Evolutionary conservation across 257 asterid species (phyloP).

Genomic region (Avicennia marina): DNA sequence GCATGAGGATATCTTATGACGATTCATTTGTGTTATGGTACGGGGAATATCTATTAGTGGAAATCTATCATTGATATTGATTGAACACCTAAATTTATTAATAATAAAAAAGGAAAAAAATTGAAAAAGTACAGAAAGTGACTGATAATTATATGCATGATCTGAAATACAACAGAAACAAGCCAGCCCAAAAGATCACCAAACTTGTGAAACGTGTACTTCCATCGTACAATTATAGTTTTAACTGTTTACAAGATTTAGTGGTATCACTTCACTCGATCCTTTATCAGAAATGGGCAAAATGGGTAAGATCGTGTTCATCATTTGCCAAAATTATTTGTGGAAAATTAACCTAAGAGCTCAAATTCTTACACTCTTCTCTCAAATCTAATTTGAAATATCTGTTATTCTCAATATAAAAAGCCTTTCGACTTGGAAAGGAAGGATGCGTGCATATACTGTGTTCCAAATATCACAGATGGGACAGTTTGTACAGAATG

Average conservation of each 20-base stretch:
- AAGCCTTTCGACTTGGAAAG: no score
- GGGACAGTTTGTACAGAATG: no score
- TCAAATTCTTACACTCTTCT: no score
- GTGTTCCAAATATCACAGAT: no score
- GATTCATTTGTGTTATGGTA: slow-evolving; percentile 15
- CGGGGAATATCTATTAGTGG: slow-evolving; percentile 9
- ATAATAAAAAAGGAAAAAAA: not conserved
- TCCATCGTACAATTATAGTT: slow-evolving; percentile 8
- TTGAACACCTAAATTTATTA: not conserved
- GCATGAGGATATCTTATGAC: slow-evolving; percentile 20
- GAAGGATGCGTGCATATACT: no score
- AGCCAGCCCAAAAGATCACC: slow-evolving; percentile 34
- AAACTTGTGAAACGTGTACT: not conserved
- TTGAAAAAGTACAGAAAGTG: not conserved
- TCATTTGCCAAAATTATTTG: no score
- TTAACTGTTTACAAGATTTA: slow-evolving; percentile 2
- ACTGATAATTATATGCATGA: not conserved
- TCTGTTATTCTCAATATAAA: no score
- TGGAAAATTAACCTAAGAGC: no score
- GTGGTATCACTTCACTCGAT: slow-evolving; percentile 11
- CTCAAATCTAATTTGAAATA: no score
- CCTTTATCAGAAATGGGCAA: not conserved
- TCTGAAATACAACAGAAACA: not conserved
- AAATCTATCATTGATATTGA: slow-evolving; percentile 22
- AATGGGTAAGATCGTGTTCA: not conserved